Conservation (phyloP, 73 alveolate species). For the Paramecium sonneborni region DNA sequence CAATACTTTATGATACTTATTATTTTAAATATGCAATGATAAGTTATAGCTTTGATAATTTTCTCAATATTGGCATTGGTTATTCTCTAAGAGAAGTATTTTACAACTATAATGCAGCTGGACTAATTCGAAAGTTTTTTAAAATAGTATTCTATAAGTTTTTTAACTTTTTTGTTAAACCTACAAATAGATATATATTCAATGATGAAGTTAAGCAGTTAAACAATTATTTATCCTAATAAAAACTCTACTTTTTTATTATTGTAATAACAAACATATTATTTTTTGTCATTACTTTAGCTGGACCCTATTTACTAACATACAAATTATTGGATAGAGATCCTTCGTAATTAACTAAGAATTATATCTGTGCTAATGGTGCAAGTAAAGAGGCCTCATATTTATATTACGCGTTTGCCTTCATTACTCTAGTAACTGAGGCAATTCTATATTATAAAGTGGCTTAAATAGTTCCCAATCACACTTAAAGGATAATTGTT, state of each 20-base stretch:
- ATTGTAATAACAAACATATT: not conserved
- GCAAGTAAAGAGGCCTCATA: not conserved
- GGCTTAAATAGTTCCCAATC: not conserved
- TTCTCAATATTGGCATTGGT: constrained; percentile 47
- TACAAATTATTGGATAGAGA: not conserved
- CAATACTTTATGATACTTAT: not conserved
- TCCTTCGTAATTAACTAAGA: not conserved
- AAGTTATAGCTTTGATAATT: not conserved
- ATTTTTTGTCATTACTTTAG: not conserved
- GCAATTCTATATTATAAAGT: not conserved
- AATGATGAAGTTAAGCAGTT: constrained; percentile 20
- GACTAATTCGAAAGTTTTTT: not conserved
- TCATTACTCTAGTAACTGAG: not conserved
- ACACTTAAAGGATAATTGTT: not conserved
- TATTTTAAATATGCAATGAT: constrained; percentile 1
- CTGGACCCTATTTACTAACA: not conserved
- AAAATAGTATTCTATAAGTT: not conserved
- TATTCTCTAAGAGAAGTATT: constrained; percentile 38
- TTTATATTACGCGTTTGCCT: constrained; percentile 17
- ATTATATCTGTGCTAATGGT: not conserved
- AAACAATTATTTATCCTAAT: not conserved
- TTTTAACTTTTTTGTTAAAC: not conserved
- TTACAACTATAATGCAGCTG: not conserved
- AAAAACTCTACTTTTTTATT: not conserved
- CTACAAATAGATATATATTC: not conserved